Base-by-base conservation (phyloP, 805 yeast genomes). In the Barnettozyma populi region DNA sequence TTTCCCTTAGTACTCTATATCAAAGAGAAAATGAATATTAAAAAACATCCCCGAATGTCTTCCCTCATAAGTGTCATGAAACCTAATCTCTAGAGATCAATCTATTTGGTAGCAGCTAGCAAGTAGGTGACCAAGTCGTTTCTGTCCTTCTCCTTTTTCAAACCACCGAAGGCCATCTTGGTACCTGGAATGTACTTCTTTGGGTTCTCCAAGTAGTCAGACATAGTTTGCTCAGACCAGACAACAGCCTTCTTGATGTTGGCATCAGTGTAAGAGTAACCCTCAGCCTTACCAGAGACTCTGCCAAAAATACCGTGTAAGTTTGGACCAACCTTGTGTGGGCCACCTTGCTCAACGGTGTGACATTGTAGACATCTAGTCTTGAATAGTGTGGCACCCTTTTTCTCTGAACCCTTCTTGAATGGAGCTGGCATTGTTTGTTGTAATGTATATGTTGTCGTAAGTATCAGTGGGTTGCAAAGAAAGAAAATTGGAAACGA, bases 111-210 rank as follows among this genome's bases (percentile, higher is more conserved):
- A 50, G 83, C 82, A 50, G 64, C 62, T 37, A 63, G 66, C 69
- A 92, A 79, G 86, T 89, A 92, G 64, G 98, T 81, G 66, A 92
- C 75, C 72, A 94, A 77, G 72, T 94, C 98, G 77, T 88, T 87
- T 84, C 98, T 89, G 80, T 94, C 99, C 85, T 90, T 92, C 58
- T 90, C 84, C 82, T 94, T 94, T 90, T 94, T 94, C 75, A 94
- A 82, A 78, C 99, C 99, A 77, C 97, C 99, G 66, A 92, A 94
- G 58, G 99, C 98, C 99, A 94, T 94, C 86, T 94, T 94, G 79
- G 98, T 94, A 74, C 99, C 99, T 70, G 99, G 99, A 63, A 94
- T 90, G 80, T 90, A 94, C 79, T 94, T 94, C 95, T 94, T 94
- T 78, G 99, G 99, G 87, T 94, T 94, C 76, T 86, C 95, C 74